Evolutionary conservation across 148 eudicot species (phyloP).

Genomic region (Nepenthes mirabilis): DNA sequence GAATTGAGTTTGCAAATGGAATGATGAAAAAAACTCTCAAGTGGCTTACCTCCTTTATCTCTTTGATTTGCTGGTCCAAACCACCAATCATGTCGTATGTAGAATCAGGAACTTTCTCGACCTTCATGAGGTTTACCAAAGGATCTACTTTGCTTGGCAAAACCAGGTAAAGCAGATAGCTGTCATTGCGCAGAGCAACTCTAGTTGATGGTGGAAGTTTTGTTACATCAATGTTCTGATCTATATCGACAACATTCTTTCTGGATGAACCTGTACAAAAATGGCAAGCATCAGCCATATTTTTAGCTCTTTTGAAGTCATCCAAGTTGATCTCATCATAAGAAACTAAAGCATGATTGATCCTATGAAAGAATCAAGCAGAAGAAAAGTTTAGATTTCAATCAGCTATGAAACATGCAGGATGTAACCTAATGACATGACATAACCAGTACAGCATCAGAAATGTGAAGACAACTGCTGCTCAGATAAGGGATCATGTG

Average conservation of each 20-base stretch:
- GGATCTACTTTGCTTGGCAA: constrained; percentile 8
- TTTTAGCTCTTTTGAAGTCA: background rate
- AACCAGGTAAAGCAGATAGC: constrained; percentile 3
- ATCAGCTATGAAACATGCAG: no score
- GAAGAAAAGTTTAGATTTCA: no score
- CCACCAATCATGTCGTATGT: constrained; percentile 9
- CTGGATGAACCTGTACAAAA: background rate
- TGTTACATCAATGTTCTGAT: constrained; percentile 2
- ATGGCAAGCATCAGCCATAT: constrained; percentile 1
- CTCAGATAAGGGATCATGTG: no score
- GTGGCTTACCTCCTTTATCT: constrained; percentile 6
- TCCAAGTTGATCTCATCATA: background rate
- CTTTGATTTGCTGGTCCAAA: constrained; percentile 8
- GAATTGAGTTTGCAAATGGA: no score
- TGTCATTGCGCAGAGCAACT: constrained; percentile 4
- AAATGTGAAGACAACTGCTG: no score
- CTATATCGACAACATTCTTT: constrained; percentile 1
- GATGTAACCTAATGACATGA: no score
- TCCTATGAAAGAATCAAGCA: no score
- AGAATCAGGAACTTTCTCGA: constrained; percentile 7
- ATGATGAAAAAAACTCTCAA: no score
- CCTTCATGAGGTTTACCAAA: constrained; percentile 7
- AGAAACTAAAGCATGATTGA: no score
- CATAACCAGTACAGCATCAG: no score
- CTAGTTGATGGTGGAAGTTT: constrained; percentile 4